A percentile compares a stretch with the other conserved stretches of the same genome.
Evolutionary conservation across 116 monocot genomes (phyloP).

Genomic region (Iris pallida): DNA sequence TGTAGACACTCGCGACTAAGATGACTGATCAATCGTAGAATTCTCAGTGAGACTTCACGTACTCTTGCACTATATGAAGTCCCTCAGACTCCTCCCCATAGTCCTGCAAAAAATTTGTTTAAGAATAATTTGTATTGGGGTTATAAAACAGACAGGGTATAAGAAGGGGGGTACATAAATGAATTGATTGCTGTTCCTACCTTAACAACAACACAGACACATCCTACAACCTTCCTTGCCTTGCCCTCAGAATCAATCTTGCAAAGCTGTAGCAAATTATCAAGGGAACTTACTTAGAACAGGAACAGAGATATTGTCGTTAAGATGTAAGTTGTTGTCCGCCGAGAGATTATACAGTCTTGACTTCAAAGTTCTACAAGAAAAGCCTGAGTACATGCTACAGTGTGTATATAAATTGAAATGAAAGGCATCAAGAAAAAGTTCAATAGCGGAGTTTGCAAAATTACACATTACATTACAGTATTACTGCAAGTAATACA

Average conservation of each 20-base stretch:
- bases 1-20: no score
- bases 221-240: conserved; percentile 90
- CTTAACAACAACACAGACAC: conserved; percentile 80
- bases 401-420: no score
- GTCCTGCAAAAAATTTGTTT: conserved; percentile 44
- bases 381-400: no score
- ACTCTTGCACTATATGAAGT: conserved; percentile 68
- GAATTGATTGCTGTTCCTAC: conserved; percentile 18
- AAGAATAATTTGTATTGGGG: not conserved
- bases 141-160: not conserved
- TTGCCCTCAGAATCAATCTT: conserved; percentile 91
- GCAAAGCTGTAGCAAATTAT: conserved; percentile 55
- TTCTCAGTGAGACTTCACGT: conserved; percentile 34
- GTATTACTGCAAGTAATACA: no score
- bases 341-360: no score
- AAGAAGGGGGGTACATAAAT: not conserved
- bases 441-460: no score
- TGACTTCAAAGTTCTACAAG: no score
- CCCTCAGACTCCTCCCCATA: conserved; percentile 86
- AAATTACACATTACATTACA: no score
- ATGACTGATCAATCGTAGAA: not conserved
- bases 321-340: no score
- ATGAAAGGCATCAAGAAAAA: no score
- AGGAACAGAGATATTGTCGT: no score
- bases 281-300: not conserved